These are phyloP conservation scores for Fonsecaea pedrosoi DNA, from an alignment of 2,329 filamentous ascomycete genomes.

Conservation along the genomic window DNA sequence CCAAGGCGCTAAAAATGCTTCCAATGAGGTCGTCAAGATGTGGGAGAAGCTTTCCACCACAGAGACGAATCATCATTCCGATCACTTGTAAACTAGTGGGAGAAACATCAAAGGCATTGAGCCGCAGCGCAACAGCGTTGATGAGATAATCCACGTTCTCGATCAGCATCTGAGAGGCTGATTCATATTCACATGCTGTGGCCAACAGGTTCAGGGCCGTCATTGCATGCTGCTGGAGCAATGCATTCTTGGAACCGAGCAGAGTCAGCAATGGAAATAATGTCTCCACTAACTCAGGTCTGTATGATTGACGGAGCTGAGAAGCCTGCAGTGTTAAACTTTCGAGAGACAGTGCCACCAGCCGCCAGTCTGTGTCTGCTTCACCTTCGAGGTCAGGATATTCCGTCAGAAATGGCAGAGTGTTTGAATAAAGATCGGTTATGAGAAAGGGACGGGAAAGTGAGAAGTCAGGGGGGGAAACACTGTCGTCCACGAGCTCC, in stretches of 20 bases:
- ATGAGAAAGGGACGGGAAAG: slow-evolving; percentile 47
- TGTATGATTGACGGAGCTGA: slow-evolving; percentile 71
- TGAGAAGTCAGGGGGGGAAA: slow-evolving; percentile 47
- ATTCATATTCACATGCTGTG: slow-evolving; percentile 72
- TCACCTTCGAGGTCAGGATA: slow-evolving; percentile 45
- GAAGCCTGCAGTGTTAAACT: slow-evolving; percentile 77
- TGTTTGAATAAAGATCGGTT: slow-evolving; percentile 54
- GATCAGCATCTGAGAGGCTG: slow-evolving; percentile 79
- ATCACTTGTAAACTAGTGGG: slow-evolving; percentile 90
- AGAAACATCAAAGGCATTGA: slow-evolving; percentile 91
- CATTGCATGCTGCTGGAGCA: slow-evolving; percentile 80
- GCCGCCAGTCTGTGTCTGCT: slow-evolving; percentile 68
- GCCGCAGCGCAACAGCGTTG: slow-evolving; percentile 84
- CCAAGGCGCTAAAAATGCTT: slow-evolving; percentile 90
- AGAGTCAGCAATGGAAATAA: slow-evolving; percentile 92
- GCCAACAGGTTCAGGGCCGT: slow-evolving; percentile 83
- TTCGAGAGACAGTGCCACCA: slow-evolving; percentile 81
- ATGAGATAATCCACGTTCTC: slow-evolving; percentile 96
- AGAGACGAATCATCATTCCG: slow-evolving; percentile 90
- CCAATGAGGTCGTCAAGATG: slow-evolving; percentile 91
- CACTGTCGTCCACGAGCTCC: slow-evolving; percentile 67
- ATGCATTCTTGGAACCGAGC: slow-evolving; percentile 72
- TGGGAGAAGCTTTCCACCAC: slow-evolving; percentile 79
- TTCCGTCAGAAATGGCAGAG: slow-evolving; percentile 47
- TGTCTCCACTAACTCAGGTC: slow-evolving; percentile 85